phyloP scores from a whole-genome alignment of 2,329 filamentous ascomycete genomes.

The Teratosphaeria destructans region DNA sequence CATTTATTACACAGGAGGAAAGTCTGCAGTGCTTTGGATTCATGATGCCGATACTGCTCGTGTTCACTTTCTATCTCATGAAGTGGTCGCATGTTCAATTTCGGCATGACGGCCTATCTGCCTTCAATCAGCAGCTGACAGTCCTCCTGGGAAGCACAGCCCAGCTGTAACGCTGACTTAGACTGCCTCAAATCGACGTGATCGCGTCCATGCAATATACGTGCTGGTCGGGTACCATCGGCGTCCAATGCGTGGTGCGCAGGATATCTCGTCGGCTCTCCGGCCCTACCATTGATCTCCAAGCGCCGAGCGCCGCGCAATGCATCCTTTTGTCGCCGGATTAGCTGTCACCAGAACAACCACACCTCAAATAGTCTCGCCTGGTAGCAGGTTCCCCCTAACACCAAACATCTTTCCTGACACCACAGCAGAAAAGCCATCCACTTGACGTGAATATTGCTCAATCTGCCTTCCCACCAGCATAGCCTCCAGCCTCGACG shows the following conservation, averaged over 20 bases:
- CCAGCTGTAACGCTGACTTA: too few relatives aligned
- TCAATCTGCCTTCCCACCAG: slow-evolving; percentile 93
- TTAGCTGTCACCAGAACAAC: neutral
- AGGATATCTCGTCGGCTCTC: neutral
- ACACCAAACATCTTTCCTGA: slow-evolving; percentile 98
- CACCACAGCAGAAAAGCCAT: slow-evolving; percentile 85
- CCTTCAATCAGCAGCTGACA: too few relatives aligned
- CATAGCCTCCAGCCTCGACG: slow-evolving; percentile 84
- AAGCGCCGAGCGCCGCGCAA: slow-evolving; percentile 13
- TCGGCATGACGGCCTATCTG: too few relatives aligned
- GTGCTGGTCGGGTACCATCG: neutral
- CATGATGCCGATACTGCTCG: too few relatives aligned
- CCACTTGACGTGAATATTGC: slow-evolving; percentile 94
- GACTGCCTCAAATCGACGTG: too few relatives aligned
- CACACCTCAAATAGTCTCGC: slow-evolving; percentile 29
- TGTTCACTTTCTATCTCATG: too few relatives aligned
- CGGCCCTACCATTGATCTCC: neutral
- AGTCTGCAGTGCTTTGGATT: too few relatives aligned
- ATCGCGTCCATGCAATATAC: neutral
- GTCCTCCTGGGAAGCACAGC: too few relatives aligned
- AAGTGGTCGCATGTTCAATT: too few relatives aligned
- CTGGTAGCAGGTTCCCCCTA: slow-evolving; percentile 56
- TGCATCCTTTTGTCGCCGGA: slow-evolving; percentile 5
- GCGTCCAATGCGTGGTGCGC: neutral
- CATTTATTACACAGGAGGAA: too few relatives aligned